These are phyloP conservation scores for Paxillus rubicundulus DNA, from an alignment of 768 basidiomycete species.

Conservation along the genomic window DNA sequence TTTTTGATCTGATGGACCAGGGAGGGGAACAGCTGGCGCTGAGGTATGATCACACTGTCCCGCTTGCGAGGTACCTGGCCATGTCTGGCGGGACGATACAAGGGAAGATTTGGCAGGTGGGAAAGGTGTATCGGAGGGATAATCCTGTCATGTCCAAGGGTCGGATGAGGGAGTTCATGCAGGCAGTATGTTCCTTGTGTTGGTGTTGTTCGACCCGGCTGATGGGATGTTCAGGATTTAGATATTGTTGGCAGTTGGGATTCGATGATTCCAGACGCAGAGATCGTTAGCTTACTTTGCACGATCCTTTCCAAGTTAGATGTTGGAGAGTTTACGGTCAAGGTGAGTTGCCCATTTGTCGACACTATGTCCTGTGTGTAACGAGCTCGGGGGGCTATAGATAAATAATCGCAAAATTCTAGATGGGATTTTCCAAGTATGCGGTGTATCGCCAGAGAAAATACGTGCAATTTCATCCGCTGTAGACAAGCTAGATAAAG, in stretches of 20 bases:
- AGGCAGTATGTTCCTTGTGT: conserved; percentile 62
- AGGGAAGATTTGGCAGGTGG: conserved; percentile 93
- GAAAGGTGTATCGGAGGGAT: conserved; percentile 97
- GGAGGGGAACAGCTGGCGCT: conserved; percentile 95
- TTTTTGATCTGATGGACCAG: conserved; percentile 96
- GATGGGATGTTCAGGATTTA: conserved; percentile 63
- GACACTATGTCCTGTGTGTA: not conserved
- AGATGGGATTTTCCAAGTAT: conserved; percentile 95
- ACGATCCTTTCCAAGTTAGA: conserved; percentile 81
- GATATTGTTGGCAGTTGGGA: conserved; percentile 94
- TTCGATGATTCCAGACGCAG: conserved; percentile 96
- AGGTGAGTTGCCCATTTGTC: conserved; percentile 45
- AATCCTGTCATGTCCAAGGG: conserved; percentile 98
- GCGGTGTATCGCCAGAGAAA: conserved; percentile 88
- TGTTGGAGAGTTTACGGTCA: conserved; percentile 92
- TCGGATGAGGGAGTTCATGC: conserved; percentile 97
- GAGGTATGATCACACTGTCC: conserved; percentile 96
- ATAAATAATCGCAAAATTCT: conserved; percentile 96
- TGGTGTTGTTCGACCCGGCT: not conserved
- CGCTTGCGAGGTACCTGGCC: conserved; percentile 91
- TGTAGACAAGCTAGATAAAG: conserved; percentile 98
- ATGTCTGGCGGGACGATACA: conserved; percentile 86
- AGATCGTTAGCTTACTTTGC: conserved; percentile 78
- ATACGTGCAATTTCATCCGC: conserved; percentile 92
- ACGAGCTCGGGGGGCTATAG: conserved; percentile 37